Evolutionary conservation across 2,329 filamentous ascomycete species (phyloP), one percentile per base, ranked within the genome.

Genomic region (Aureobasidium uvarum): DNA sequence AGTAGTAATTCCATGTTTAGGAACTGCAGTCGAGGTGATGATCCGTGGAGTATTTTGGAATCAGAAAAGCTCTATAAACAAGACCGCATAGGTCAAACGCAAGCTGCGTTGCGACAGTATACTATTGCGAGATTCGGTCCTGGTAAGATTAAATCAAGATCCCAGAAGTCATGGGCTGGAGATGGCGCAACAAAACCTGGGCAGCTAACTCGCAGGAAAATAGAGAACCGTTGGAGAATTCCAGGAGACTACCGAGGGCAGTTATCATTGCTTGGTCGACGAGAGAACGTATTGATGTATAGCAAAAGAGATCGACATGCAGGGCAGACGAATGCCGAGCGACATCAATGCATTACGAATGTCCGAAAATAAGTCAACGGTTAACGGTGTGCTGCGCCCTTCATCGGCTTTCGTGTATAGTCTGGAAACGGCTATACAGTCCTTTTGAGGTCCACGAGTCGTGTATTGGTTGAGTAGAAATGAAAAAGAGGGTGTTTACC

Each of bases 401-500:
- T 41, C 56, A 48, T 48, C 56, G 56, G 43, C 56, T 46, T 8
- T 58, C 13, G 6, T 60, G 41, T 60, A 48, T 36, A 66, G 50
- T 45, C 64, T 25, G 45, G 38, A 63, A 66, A 63, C 54, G 58
- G 39, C 64, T 45, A 60, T 60, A 60, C 56, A 60, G 28, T 41
- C 31, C 48, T 16, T 48, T 18, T 5, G 5, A 38, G 31, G 6
- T 16, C 8, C n/a, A 31, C 50, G 50, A 54, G 50, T 54, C 50
- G 50, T 31, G n/a, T 16, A 23, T 23, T 54, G 50, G 31, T 36
- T 54, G 50, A 41, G 8, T 25, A 43, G 41, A 33, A 28, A 58
- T 16, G 33, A 18, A 18, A 59, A 48, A 18, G 16, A 16, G 41
- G 10, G 70, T 25, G 4, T 71, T 64, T 73, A 86, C 84, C 85